These are phyloP conservation scores for Mycosphaerelloides madeirae DNA, from an alignment of 2,329 filamentous ascomycete genomes.

Conservation along the genomic window DNA sequence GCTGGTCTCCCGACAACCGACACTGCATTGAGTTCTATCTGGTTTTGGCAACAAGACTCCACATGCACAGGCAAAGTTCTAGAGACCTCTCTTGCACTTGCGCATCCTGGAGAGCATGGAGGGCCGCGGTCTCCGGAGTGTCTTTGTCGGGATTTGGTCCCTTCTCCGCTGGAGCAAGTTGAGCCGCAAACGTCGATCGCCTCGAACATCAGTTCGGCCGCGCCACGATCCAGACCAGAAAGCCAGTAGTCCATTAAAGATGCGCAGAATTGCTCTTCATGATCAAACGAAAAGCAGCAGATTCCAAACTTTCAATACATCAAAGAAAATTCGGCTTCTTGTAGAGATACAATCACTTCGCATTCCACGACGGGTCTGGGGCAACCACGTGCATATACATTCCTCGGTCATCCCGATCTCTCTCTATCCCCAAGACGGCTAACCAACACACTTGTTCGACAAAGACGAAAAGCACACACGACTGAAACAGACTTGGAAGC, in stretches of 20 bases:
- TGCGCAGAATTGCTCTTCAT: constrained; percentile 1
- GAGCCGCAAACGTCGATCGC: constrained; percentile 17
- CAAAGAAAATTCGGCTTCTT: neutral
- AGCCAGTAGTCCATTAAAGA: constrained; percentile 8
- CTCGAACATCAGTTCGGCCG: constrained; percentile 3
- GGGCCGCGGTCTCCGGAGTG: constrained; percentile 1
- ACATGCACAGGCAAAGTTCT: constrained; percentile 1
- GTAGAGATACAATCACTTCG: constrained; percentile 3
- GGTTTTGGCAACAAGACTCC: constrained; percentile 4
- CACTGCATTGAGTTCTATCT: neutral
- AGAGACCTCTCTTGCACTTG: constrained; percentile 6
- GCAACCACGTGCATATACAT: constrained; percentile 14
- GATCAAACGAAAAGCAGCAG: neutral
- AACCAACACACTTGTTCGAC: constrained; percentile 7
- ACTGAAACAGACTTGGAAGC: no score
- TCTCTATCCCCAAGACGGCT: constrained; percentile 9
- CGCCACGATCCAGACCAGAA: constrained; percentile 4
- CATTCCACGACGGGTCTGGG: constrained; percentile 10
- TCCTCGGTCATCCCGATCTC: constrained; percentile 12
- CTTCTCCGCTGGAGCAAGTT: constrained; percentile 9
- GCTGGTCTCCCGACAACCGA: no score
- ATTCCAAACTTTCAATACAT: neutral
- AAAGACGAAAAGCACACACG: constrained; percentile 17
- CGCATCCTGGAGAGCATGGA: constrained; percentile 3
- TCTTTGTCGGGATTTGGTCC: constrained; percentile 12